Evolutionary conservation across 2,329 filamentous ascomycete species (phyloP).

Genomic region (Claviceps citrina): DNA sequence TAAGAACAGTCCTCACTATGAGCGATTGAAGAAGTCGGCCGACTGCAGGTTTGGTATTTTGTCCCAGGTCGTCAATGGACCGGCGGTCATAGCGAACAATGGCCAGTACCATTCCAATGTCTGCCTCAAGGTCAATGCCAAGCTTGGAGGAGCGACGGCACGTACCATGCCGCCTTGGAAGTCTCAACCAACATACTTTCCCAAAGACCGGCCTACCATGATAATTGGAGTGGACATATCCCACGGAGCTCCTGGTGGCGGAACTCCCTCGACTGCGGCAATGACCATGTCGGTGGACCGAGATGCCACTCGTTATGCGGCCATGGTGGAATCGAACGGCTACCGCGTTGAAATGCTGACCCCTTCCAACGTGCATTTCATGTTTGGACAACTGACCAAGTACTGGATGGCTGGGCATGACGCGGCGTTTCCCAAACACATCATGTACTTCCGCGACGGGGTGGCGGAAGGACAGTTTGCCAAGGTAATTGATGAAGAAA

Average conservation of each 20-base stretch:
- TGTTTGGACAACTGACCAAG: constrained; percentile 48
- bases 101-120: constrained; percentile 88
- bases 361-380: constrained; percentile 44
- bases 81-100: constrained; percentile 53
- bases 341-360: constrained; percentile 66
- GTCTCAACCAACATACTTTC: constrained; percentile 18
- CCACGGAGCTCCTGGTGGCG: constrained; percentile 56
- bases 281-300: constrained; percentile 69
- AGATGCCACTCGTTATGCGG: constrained; percentile 59
- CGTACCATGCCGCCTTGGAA: constrained; percentile 23
- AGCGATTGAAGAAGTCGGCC: constrained; percentile 74
- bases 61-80: constrained; percentile 64
- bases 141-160: constrained; percentile 71
- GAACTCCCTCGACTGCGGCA: constrained; percentile 63
- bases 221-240: constrained; percentile 87
- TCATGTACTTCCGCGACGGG: constrained; percentile 89
- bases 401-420: constrained; percentile 48
- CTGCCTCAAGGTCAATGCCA: constrained; percentile 91
- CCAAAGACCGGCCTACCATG: constrained; percentile 45
- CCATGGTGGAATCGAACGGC: constrained; percentile 69
- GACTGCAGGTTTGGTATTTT: constrained; percentile 76
- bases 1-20: constrained; percentile 58
- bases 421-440: constrained; percentile 40
- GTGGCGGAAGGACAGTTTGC: constrained; percentile 76
- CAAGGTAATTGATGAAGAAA: constrained; percentile 65